Conservation (phyloP, 2,329 filamentous ascomycete species). For the Zymoseptoria ardabiliae region DNA sequence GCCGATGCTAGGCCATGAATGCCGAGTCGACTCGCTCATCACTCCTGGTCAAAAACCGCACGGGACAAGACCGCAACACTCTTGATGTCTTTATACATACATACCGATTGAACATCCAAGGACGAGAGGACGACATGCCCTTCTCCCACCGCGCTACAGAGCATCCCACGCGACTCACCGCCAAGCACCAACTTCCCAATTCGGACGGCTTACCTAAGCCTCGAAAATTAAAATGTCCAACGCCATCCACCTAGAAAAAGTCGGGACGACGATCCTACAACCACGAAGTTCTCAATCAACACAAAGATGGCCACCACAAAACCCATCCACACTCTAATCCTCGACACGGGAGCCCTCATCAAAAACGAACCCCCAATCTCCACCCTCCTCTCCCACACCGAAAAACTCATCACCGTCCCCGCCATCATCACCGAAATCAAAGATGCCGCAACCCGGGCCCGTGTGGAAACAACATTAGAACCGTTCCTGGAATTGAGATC, state of each 20-base stretch:
- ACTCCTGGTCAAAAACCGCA: too few relatives aligned
- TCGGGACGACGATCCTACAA: background rate
- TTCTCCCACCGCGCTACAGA: too few relatives aligned
- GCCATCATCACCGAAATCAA: slow-evolving; percentile 81
- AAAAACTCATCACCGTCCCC: slow-evolving; percentile 74
- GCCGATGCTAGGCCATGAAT: too few relatives aligned
- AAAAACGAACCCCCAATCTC: slow-evolving; percentile 85
- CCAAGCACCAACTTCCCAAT: background rate
- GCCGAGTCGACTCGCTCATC: too few relatives aligned
- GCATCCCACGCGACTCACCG: too few relatives aligned
- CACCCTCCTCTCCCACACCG: slow-evolving; percentile 68
- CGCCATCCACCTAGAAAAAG: too few relatives aligned
- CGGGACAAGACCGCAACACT: too few relatives aligned
- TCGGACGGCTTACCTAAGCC: background rate
- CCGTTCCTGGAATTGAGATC: slow-evolving; percentile 76
- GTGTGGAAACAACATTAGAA: slow-evolving; percentile 75
- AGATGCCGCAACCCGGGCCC: slow-evolving; percentile 69
- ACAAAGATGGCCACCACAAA: slow-evolving; percentile 43
- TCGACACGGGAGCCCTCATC: slow-evolving; percentile 89
- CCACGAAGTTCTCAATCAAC: background rate
- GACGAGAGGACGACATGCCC: too few relatives aligned
- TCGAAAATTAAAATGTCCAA: background rate
- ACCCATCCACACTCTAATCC: slow-evolving; percentile 71
- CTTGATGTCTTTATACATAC: too few relatives aligned
- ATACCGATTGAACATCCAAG: too few relatives aligned